phyloP scores from a whole-genome alignment of 768 basidiomycete species.

The Leucosporidium creatinivorum region DNA sequence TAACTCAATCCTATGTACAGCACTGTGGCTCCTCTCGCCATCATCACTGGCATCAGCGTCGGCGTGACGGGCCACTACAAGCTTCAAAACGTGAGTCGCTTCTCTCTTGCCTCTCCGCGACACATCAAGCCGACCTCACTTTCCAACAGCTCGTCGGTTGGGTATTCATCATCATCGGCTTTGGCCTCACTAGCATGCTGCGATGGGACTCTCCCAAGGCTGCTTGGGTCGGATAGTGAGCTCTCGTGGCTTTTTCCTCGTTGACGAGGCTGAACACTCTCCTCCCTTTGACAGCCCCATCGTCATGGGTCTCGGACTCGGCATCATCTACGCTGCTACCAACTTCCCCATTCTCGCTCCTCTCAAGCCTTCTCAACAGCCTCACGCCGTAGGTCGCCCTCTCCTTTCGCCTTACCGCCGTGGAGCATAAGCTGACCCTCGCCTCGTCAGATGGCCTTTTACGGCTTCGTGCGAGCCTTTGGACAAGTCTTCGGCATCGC shows the following conservation, averaged over 20 bases:
- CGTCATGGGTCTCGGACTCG: conserved; percentile 40
- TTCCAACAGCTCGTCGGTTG: too few species aligned
- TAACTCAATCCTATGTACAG: too few species aligned
- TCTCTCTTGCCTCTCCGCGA: too few species aligned
- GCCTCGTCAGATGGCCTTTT: conserved; percentile 24
- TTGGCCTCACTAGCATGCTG: too few species aligned
- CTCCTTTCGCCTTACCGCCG: conserved; percentile 41
- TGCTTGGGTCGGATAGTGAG: conserved; percentile 8
- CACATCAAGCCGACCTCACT: too few species aligned
- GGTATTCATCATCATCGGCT: too few species aligned
- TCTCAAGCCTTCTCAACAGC: conserved; percentile 45
- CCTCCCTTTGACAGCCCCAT: conserved; percentile 2
- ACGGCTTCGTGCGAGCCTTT: conserved; percentile 29
- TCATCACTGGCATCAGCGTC: conserved; percentile 45
- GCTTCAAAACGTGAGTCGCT: too few species aligned
- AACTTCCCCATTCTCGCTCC: conserved; percentile 51
- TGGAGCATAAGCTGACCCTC: conserved; percentile 36
- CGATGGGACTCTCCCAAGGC: conserved; percentile 18
- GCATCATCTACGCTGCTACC: conserved; percentile 38
- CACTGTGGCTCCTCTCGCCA: conserved; percentile 44
- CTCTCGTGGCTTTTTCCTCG: neutral
- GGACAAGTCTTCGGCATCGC: conserved; percentile 51
- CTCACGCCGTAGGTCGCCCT: conserved; percentile 46
- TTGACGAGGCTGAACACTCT: neutral
- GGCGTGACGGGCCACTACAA: conserved; percentile 35